Evolutionary conservation across 495 filamentous ascomycete species (phyloP).

Genomic region (Annulohypoxylon stygium): DNA sequence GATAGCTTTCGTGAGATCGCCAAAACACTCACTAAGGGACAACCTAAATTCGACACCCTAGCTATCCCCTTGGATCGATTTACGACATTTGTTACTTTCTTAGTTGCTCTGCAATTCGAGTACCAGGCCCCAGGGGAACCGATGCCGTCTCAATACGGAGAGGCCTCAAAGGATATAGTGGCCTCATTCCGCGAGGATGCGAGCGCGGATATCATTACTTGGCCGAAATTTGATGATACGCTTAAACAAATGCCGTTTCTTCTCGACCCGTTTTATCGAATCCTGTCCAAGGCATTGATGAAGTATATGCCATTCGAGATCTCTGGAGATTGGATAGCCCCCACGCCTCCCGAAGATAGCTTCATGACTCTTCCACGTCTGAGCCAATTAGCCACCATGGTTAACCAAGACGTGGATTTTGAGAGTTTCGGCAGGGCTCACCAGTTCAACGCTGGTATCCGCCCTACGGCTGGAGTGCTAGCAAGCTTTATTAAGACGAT

Average conservation of each 20-base stretch:
- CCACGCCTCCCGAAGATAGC: not conserved
- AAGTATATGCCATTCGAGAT: not conserved
- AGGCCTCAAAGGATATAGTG: not conserved
- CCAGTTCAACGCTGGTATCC: not conserved
- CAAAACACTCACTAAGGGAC: not conserved
- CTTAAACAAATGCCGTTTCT: constrained; percentile 4
- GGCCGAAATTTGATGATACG: not conserved
- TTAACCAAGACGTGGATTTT: constrained; percentile 1
- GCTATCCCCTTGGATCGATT: not conserved
- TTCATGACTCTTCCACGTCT: not conserved
- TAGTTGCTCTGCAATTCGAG: constrained; percentile 1
- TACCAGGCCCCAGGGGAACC: not conserved
- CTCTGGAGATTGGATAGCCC: constrained; percentile 1
- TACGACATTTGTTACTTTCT: not conserved
- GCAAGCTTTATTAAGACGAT: not conserved
- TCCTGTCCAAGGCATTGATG: not conserved
- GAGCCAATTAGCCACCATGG: not conserved
- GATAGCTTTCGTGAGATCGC: not conserved
- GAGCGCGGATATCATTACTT: not conserved
- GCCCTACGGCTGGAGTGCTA: not conserved
- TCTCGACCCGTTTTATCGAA: not conserved
- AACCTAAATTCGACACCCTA: not conserved
- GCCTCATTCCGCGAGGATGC: not conserved
- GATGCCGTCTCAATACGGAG: not conserved
- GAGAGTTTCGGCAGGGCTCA: not conserved